Evolutionary conservation across 768 basidiomycete genomes (phyloP), one percentile per base, ranked within the genome.

Genomic region (Mycena belliarum): DNA sequence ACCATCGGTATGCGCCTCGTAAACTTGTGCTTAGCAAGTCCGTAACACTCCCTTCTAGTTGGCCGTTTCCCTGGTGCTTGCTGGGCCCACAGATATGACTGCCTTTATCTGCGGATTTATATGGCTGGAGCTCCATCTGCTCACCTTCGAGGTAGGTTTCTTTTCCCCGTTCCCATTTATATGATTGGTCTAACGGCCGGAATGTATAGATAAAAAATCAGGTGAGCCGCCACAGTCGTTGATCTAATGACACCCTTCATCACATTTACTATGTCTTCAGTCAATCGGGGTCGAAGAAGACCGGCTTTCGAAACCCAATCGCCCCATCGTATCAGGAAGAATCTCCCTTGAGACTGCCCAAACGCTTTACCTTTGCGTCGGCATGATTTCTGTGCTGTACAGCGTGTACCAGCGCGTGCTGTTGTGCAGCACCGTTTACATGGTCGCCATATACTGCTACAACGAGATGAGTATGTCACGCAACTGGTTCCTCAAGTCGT

Each of bases 231-330:
- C n/a, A n/a, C n/a, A n/a, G n/a, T n/a, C n/a, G n/a, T n/a, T n/a
- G n/a, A n/a, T n/a, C n/a, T n/a, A n/a, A n/a, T n/a, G n/a, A n/a
- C n/a, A n/a, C n/a, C n/a, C n/a, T n/a, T n/a, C n/a, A n/a, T n/a
- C n/a, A n/a, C n/a, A n/a, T n/a, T n/a, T n/a, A n/a, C n/a, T n/a
- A n/a, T n/a, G n/a, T n/a, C n/a, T n/a, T n/a, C 24, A 54, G 52
- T 46, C 46, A 45, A 50, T 55, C 25, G 66, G 64, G 3, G 25
- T 67, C 10, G 64, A 67, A 21, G 66, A 67, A 53, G 66, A 67
- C 29, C 55, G 45, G 50, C 50, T 67, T 15, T 55, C 62, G 5
- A 67, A 67, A 43, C 66, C 66, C 35, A 20, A 58, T 26, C 57
- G 66, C n/a, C 66, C 66, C 4, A 58, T 65, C 32, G 55, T 50